phyloP scores from a whole-genome alignment of 23 red algal genomes.

The Rhodosorus marinus region DNA sequence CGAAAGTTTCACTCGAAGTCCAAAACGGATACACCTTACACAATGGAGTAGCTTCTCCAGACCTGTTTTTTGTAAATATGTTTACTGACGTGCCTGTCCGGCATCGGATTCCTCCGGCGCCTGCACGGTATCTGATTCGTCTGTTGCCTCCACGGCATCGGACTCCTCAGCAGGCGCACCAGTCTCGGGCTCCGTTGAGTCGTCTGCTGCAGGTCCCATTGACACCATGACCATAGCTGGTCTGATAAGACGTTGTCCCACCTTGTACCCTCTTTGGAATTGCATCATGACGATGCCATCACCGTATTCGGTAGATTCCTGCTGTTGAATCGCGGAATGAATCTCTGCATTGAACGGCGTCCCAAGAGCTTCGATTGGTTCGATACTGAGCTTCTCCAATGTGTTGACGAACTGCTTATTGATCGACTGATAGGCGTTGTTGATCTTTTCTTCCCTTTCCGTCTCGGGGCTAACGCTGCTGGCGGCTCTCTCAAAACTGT shows the following conservation, averaged over 20 bases:
- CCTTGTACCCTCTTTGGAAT: conserved; percentile 60
- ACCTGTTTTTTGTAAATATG: no score
- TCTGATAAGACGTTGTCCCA: conserved; percentile 38
- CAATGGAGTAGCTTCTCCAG: no score
- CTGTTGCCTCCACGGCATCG: no score
- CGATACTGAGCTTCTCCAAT: conserved; percentile 56
- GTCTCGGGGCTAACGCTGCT: conserved; percentile 19
- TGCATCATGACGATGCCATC: conserved; percentile 59
- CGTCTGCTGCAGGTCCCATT: no score
- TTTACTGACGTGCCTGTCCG: no score
- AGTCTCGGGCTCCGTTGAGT: no score
- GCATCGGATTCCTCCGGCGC: no score
- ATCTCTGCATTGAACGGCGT: conserved; percentile 57
- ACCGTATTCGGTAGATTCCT: conserved; percentile 30
- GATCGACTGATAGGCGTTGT: conserved; percentile 49
- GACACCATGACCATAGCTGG: conserved; percentile 45
- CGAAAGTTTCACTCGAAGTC: no score
- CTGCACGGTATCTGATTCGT: no score
- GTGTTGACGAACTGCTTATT: conserved; percentile 50
- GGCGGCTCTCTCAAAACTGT: conserved; percentile 88
- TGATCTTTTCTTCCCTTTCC: conserved; percentile 40
- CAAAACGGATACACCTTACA: no score
- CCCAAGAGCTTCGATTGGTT: conserved; percentile 59
- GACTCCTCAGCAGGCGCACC: no score
- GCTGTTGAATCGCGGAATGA: conserved; percentile 61